Evolutionary conservation across 768 basidiomycete species (phyloP).

Genomic region (Terana coerulea): DNA sequence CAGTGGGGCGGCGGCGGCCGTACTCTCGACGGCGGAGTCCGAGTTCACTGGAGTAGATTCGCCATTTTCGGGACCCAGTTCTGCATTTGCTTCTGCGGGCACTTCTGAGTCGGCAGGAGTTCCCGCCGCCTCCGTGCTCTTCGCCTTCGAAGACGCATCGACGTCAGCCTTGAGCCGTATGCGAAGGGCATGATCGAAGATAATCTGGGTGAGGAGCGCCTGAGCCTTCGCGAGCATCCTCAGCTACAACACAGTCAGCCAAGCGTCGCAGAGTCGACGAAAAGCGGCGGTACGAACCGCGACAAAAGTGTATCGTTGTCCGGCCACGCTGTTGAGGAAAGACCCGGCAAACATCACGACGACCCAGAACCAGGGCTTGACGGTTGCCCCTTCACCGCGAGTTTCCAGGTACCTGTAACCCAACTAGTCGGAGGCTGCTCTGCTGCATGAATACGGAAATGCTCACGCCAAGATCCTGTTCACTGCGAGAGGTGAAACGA

Average conservation of each 20-base stretch:
- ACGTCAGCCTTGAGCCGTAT: conserved; percentile 45
- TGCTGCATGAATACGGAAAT: not conserved
- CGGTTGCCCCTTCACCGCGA: conserved; percentile 37
- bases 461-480: conserved; percentile 31
- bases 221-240: conserved; percentile 38
- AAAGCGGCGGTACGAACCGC: conserved; percentile 15
- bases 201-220: conserved; percentile 46
- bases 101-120: no score
- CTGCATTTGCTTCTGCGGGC: no score
- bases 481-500: conserved; percentile 29
- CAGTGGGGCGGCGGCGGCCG: not conserved
- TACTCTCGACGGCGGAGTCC: not conserved
- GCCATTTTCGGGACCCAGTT: not conserved
- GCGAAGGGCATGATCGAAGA: conserved; percentile 54
- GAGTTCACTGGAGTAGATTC: not conserved
- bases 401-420: conserved; percentile 53
- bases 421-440: not conserved
- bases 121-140: not conserved
- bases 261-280: conserved; percentile 7
- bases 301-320: conserved; percentile 52
- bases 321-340: conserved; percentile 36
- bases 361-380: conserved; percentile 74
- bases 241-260: conserved; percentile 21
- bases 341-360: conserved; percentile 47
- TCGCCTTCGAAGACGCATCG: not conserved